A percentile compares a stretch with the other conserved stretches of the same genome.
These are phyloP conservation scores for Xylaria sp. DNA, from an alignment of 2,329 filamentous ascomycete species.

Conservation along the genomic window DNA sequence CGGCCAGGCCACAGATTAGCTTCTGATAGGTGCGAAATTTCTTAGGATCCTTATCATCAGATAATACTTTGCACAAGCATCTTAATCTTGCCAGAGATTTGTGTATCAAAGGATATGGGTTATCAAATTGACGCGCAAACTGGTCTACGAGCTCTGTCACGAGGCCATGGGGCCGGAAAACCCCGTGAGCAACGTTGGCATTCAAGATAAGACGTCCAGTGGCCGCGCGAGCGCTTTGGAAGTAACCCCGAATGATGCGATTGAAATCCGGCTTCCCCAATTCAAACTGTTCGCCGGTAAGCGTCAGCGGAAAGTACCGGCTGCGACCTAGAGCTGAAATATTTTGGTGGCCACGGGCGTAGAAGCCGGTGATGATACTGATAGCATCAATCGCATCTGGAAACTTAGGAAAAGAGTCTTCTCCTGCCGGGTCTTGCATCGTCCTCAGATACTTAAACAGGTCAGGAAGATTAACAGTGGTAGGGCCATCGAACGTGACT, in stretches of 20 bases:
- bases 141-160: slow-evolving; percentile 52
- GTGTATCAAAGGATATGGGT: slow-evolving; percentile 5
- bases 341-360: slow-evolving; percentile 52
- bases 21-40: slow-evolving; percentile 39
- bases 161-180: slow-evolving; percentile 58
- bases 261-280: slow-evolving; percentile 51
- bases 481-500: slow-evolving; percentile 57
- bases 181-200: slow-evolving; percentile 64
- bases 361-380: slow-evolving; percentile 63
- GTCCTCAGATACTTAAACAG: slow-evolving; percentile 60
- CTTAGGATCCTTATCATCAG: slow-evolving; percentile 37
- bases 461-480: slow-evolving; percentile 52
- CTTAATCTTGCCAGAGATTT: slow-evolving; percentile 41
- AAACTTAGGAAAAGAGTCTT: slow-evolving; percentile 60
- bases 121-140: slow-evolving; percentile 20
- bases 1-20: slow-evolving; percentile 46
- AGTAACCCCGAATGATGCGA: slow-evolving; percentile 63
- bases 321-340: slow-evolving; percentile 58
- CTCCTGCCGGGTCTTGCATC: slow-evolving; percentile 54
- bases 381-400: slow-evolving; percentile 62
- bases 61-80: slow-evolving; percentile 36
- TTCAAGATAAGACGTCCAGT: slow-evolving; percentile 67
- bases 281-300: slow-evolving; percentile 42
- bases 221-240: slow-evolving; percentile 64
- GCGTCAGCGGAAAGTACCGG: slow-evolving; percentile 60